Evolutionary conservation across 2,329 filamentous ascomycete genomes (phyloP).

Genomic region (Pseudocercospora macadamiae): DNA sequence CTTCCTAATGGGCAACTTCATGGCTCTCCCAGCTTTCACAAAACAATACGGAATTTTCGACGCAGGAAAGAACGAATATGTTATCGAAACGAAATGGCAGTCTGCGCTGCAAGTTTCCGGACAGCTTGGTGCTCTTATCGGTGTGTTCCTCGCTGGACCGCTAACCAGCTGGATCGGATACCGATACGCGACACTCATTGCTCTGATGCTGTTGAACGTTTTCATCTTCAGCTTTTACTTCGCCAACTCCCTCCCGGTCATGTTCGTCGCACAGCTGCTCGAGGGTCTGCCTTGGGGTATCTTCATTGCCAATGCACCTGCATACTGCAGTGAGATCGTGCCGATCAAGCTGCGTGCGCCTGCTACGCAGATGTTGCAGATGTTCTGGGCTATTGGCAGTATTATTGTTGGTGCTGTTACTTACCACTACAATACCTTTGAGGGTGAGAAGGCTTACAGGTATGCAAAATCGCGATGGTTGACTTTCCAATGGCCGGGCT

Average conservation of each 20-base stretch:
- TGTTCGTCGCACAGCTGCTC: conserved; percentile 60
- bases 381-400: conserved; percentile 66
- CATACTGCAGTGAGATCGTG: conserved; percentile 65
- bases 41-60: conserved; percentile 50
- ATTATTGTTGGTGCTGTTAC: conserved; percentile 64
- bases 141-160: conserved; percentile 63
- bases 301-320: conserved; percentile 67
- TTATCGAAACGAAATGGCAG: conserved; percentile 61
- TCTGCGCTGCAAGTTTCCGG: conserved; percentile 60
- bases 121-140: conserved; percentile 62
- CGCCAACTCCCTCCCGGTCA: conserved; percentile 49
- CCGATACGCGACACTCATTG: conserved; percentile 60
- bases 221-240: conserved; percentile 66
- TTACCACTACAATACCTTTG: conserved; percentile 54
- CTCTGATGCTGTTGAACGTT: conserved; percentile 60
- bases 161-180: conserved; percentile 63
- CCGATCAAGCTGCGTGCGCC: conserved; percentile 61
- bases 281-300: conserved; percentile 68
- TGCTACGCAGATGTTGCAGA: conserved; percentile 65
- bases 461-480: too few relatives aligned
- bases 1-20: conserved; percentile 63
- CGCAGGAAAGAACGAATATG: conserved; percentile 29
- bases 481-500: too few relatives aligned
- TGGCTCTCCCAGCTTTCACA: conserved; percentile 55
- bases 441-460: conserved; percentile 46